Percentiles rank a stretch among this genome's conserved stretches.
Evolutionary conservation across 2,329 filamentous ascomycete species (phyloP).

Genomic region (Arthrobotrys pseudoclavata): DNA sequence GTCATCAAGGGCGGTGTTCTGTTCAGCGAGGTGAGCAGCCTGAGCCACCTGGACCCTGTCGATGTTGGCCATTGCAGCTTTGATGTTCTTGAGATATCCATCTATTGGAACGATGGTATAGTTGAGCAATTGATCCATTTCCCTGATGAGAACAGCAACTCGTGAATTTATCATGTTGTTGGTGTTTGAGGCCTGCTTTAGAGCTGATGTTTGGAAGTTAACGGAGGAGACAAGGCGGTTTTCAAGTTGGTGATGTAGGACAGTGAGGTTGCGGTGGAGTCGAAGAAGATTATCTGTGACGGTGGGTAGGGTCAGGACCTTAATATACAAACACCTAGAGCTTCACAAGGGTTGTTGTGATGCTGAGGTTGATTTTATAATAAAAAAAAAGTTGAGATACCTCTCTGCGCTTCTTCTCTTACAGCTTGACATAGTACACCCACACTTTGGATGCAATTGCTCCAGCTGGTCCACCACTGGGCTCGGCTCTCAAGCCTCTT

Average conservation of each 20-base stretch:
- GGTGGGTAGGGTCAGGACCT: not conserved
- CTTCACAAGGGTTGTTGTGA: not conserved
- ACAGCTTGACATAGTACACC: slow-evolving; percentile 62
- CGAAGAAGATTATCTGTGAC: slow-evolving; percentile 43
- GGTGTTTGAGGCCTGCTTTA: not conserved
- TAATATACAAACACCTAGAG: not conserved
- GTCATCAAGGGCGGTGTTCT: not conserved
- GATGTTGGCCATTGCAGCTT: slow-evolving; percentile 10
- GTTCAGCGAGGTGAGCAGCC: slow-evolving; percentile 1
- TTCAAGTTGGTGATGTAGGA: slow-evolving; percentile 46
- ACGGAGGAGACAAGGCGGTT: slow-evolving; percentile 28
- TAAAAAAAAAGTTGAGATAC: slow-evolving; percentile 21
- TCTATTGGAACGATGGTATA: slow-evolving; percentile 23
- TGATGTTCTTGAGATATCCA: slow-evolving; percentile 10
- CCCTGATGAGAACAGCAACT: slow-evolving; percentile 20
- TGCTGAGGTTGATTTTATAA: not conserved
- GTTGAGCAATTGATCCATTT: slow-evolving; percentile 31
- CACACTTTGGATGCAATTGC: slow-evolving; percentile 63
- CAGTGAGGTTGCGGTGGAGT: slow-evolving; percentile 46
- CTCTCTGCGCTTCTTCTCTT: slow-evolving; percentile 62
- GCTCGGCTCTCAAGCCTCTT: slow-evolving; percentile 62
- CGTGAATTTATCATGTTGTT: slow-evolving; percentile 7
- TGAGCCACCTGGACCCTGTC: slow-evolving; percentile 8
- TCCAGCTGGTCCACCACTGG: slow-evolving; percentile 64
- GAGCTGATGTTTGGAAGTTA: slow-evolving; percentile 21